Evolutionary conservation across 2,329 filamentous ascomycete genomes (phyloP), one percentile per base, ranked within the genome.

Genomic region (Acephala macrosclerotiorum): DNA sequence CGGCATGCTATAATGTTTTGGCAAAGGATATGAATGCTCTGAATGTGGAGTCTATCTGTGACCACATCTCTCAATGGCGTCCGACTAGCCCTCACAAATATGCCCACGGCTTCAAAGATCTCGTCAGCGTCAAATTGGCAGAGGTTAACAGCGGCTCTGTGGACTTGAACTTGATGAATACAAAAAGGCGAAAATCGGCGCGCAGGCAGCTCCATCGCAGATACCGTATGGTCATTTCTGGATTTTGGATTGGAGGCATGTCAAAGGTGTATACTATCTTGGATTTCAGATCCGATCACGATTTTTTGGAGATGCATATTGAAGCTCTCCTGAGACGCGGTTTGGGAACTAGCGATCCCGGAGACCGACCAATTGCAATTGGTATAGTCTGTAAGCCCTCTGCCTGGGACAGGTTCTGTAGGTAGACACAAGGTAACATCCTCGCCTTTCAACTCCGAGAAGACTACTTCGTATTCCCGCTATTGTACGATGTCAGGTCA

Each of bases 341-440:
- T n/a, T n/a, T n/a, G n/a, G n/a, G n/a, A n/a, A n/a, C n/a, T n/a
- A n/a, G n/a, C n/a, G n/a, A n/a, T n/a, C n/a, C n/a, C n/a, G n/a
- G n/a, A n/a, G n/a, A n/a, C n/a, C 9, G 29, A 12, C 18, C 16
- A 42, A 6, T 16, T 16, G 18, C 16, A 42, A 6, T 18, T 2
- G 18, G 40, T 42, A 18, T 42, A 42, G 6, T 42, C 40, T 2
- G 40, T 18, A n/a, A 42, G 40, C 16, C n/a, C 3, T 42, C 40
- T 42, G 16, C 18, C 40, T 42, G 40, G n/a, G n/a, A 42, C 40
- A 1, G 16, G 14, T 42, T 42, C 40, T 33, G 40, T 0, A 53
- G 79, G 68, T 78, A 80, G 4, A 42, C 58, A 60, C 22, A 60
- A 45, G 42, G 18, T 18, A n/a, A 47, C 22, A 33, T 60, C 42